Conservation (phyloP, 2,329 filamentous ascomycete species). For the Capronia coronata region DNA sequence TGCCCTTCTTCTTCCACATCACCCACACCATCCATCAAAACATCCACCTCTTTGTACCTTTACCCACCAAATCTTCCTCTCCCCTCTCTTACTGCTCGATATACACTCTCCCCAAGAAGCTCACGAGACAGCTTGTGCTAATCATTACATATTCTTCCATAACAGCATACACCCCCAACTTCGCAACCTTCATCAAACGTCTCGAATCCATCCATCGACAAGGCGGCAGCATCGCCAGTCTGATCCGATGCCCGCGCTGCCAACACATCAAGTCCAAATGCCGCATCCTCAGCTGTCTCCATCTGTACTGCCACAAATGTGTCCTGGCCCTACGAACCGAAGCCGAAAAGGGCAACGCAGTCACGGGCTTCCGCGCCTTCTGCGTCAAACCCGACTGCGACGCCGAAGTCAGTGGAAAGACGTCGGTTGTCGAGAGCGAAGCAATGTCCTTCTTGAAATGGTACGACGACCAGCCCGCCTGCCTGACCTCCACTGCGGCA, state of each 20-base stretch:
- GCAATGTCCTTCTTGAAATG: constrained; percentile 19
- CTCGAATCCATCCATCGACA: constrained; percentile 13
- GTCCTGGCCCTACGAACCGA: constrained; percentile 13
- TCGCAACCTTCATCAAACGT: constrained; percentile 9
- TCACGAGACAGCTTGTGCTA: no score
- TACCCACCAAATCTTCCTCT: no score
- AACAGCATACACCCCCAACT: constrained; percentile 13
- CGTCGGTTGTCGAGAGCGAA: constrained; percentile 17
- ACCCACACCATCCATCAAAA: no score
- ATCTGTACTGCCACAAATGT: constrained; percentile 23
- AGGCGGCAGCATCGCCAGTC: constrained; percentile 8
- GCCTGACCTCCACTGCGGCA: not conserved
- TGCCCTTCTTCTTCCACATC: no score
- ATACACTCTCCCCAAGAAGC: constrained; percentile 5
- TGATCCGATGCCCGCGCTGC: constrained; percentile 14
- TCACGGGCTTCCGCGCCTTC: constrained; percentile 15
- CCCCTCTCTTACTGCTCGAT: constrained; percentile 1
- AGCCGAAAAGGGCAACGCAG: constrained; percentile 12
- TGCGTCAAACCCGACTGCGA: constrained; percentile 15
- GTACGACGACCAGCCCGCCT: constrained; percentile 19
- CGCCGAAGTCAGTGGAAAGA: constrained; percentile 18
- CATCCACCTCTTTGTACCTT: no score
- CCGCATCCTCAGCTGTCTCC: constrained; percentile 21
- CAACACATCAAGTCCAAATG: constrained; percentile 12
- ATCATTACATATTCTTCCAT: no score